These are phyloP conservation scores for Gloeopeniophorella convolvens DNA, from an alignment of 768 basidiomycete genomes.

Conservation along the genomic window DNA sequence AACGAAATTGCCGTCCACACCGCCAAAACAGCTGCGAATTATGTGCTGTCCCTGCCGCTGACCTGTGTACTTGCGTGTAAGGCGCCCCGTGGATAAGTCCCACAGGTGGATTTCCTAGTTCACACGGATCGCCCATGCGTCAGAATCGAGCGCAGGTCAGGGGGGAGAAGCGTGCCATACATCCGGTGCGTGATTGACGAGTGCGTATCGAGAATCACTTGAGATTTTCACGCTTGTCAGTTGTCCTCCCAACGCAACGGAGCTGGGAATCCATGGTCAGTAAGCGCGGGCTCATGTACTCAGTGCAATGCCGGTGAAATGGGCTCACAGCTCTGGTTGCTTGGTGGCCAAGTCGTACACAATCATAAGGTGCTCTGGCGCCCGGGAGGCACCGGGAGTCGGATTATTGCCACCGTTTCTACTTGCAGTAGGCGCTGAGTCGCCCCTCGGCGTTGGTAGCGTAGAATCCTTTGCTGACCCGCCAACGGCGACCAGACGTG, in stretches of 20 bases:
- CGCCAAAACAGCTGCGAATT: slow-evolving; percentile 92
- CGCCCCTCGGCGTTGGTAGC: slow-evolving; percentile 13
- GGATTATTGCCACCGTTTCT: slow-evolving; percentile 26
- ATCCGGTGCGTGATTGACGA: slow-evolving; percentile 84
- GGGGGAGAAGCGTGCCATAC: slow-evolving; percentile 38
- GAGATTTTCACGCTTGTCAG: slow-evolving; percentile 86
- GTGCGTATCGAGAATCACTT: slow-evolving; percentile 75
- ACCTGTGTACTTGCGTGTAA: slow-evolving; percentile 78
- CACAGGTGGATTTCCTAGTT: slow-evolving; percentile 83
- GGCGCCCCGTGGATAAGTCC: slow-evolving; percentile 63
- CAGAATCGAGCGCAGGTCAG: slow-evolving; percentile 12
- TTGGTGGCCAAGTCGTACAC: slow-evolving; percentile 71
- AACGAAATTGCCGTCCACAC: slow-evolving; percentile 80
- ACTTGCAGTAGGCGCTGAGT: slow-evolving; percentile 20
- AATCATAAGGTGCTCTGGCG: slow-evolving; percentile 57
- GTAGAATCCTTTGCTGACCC: slow-evolving; percentile 38
- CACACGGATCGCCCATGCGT: slow-evolving; percentile 9
- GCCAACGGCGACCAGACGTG: slow-evolving; percentile 80
- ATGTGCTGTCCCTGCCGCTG: slow-evolving; percentile 81
- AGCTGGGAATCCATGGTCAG: slow-evolving; percentile 36
- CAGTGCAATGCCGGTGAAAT: no score
- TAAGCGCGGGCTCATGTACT: no score
- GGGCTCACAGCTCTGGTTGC: slow-evolving; percentile 58
- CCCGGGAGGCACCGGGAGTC: slow-evolving; percentile 31
- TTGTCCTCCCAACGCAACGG: slow-evolving; percentile 65